Percentiles rank a stretch among this genome's conserved stretches.
Evolutionary conservation across 208 protist species (phyloP).

Genomic region (Borovskyia barvae): DNA sequence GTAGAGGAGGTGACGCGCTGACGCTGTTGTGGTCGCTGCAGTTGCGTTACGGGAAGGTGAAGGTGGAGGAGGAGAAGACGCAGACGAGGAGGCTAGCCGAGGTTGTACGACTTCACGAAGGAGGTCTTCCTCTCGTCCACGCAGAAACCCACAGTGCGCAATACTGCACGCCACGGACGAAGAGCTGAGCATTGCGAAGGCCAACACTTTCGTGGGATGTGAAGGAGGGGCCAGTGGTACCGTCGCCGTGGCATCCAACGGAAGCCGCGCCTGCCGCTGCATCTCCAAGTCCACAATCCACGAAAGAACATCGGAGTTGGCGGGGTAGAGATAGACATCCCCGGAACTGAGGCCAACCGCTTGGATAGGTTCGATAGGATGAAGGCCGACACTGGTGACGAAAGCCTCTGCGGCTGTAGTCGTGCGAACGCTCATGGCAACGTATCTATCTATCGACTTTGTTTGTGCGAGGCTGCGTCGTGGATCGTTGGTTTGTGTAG

Average conservation of each 20-base stretch:
- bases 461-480: too few species aligned
- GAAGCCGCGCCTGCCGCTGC: conserved; percentile 8
- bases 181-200: conserved; percentile 13
- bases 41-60: too few species aligned
- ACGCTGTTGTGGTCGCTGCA: too few species aligned
- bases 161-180: conserved; percentile 12
- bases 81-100: not conserved
- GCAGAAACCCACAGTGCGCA: conserved; percentile 31
- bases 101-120: conserved; percentile 26
- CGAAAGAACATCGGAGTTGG: conserved; percentile 27
- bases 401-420: conserved; percentile 3
- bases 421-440: too few species aligned
- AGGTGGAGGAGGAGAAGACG: not conserved
- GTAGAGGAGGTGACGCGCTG: conserved; percentile 24
- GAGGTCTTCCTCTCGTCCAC: conserved; percentile 32
- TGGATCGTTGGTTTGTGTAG: too few species aligned
- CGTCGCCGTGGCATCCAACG: not conserved
- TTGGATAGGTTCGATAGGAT: conserved; percentile 36
- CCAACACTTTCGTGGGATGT: conserved; percentile 25
- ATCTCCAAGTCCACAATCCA: conserved; percentile 28
- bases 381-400: conserved; percentile 31
- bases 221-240: conserved; percentile 6
- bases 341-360: conserved; percentile 27
- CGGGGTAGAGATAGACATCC: conserved; percentile 28
- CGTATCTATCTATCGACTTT: too few species aligned